Evolutionary conservation across 208 protist species (phyloP), one percentile per base, ranked within the genome.

Genomic region (Leishmania aethiopica): DNA sequence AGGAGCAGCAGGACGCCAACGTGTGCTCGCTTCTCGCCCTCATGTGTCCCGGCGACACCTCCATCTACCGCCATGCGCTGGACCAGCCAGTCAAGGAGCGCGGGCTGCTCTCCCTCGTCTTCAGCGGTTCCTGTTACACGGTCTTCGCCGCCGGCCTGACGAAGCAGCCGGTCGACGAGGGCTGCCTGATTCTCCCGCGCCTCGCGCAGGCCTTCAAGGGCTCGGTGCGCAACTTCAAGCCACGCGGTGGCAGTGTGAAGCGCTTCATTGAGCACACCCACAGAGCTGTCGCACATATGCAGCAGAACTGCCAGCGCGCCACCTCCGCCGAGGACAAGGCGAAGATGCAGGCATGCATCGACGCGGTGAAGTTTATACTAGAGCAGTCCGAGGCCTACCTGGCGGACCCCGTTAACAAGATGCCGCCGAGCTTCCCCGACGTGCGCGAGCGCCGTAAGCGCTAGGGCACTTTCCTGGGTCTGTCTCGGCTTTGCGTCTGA

Each of bases 111-210:
- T 77, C 84, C 35, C 62, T 81, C 3, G 88, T 85, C 37, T 42
- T 91, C 28, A 85, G 88, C 17, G 88, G 88, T 28, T 72, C 84
- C 1, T 91, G 88, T 80, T 59, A 82, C 80, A 91, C 88, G 19
- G 74, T 88, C 53, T 86, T 80, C 74, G 70, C 76, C 17, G 79
- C 66, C 1, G 88, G 88, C 59, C 67, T 91, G 45, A 80, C 84
- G 42, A 75, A 53, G 66, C 7, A 77, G n/a, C 88, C 88, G 22
- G 71, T 85, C 22, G 89, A 89, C 62, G 85, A 90, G 35, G 66
- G 81, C 77, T 89, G 84, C 77, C 77, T 89, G 32, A 69, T 70
- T 37, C 62, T 91, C 37, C 51, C 78, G 32, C 79, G 80, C 77
- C 60, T 89, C 17, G 77, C 71, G n/a, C 69, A 79, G 66, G 51